Percentiles rank a stretch among this genome's conserved stretches.
phyloP scores from a whole-genome alignment of 169 alveolate genomes.

The Plasmodium vinckei region DNA sequence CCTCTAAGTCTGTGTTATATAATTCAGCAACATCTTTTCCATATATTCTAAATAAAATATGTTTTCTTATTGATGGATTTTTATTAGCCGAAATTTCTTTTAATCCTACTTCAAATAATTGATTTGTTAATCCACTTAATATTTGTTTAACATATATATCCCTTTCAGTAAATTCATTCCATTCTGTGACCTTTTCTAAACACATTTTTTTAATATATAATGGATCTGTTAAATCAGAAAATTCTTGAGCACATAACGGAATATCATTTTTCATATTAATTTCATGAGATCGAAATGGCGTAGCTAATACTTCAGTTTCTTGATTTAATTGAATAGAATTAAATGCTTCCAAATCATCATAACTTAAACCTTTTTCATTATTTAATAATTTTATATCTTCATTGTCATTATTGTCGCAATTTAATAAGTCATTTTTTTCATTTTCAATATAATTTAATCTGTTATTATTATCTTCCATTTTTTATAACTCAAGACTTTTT shows the following conservation, averaged over 20 bases:
- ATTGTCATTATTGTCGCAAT: conserved; percentile 1
- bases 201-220: conserved; percentile 78
- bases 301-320: conserved; percentile 50
- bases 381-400: neutral
- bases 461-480: conserved; percentile 17
- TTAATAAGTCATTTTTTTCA: conserved; percentile 8
- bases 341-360: conserved; percentile 50
- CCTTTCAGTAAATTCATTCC: conserved; percentile 70
- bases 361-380: conserved; percentile 7
- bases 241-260: conserved; percentile 76
- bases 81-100: conserved; percentile 40
- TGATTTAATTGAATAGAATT: conserved; percentile 62
- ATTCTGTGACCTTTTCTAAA: conserved; percentile 77
- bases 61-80: conserved; percentile 51
- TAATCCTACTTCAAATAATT: conserved; percentile 79
- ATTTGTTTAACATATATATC: conserved; percentile 80
- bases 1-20: conserved; percentile 81
- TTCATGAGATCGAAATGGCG: conserved; percentile 63
- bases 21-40: conserved; percentile 80
- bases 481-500: neutral
- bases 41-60: conserved; percentile 82
- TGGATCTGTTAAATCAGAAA: conserved; percentile 81
- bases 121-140: conserved; percentile 81
- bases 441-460: conserved; percentile 2
- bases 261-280: conserved; percentile 68